These are phyloP conservation scores for Xylaria venustula DNA, from an alignment of 495 filamentous ascomycete species.

Conservation along the genomic window DNA sequence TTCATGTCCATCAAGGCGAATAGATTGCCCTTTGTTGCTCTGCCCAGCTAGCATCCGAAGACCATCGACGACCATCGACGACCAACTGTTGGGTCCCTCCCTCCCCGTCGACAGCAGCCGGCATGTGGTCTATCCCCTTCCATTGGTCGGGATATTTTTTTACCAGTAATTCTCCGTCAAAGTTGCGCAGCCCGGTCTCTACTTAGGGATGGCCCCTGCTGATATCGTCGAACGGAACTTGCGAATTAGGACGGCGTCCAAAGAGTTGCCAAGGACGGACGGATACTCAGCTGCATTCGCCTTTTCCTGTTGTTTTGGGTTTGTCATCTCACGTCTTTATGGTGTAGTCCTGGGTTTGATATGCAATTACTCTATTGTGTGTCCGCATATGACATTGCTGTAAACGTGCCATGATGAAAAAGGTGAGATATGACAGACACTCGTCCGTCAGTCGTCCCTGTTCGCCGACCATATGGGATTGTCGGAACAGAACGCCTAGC, in stretches of 20 bases:
- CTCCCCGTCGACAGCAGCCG: slow-evolving; percentile 18
- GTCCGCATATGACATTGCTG: not conserved
- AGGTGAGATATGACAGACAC: not conserved
- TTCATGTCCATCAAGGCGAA: slow-evolving; percentile 15
- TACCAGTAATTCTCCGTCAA: slow-evolving; percentile 19
- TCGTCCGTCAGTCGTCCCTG: too few species aligned
- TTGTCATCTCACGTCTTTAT: not conserved
- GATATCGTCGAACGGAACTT: slow-evolving; percentile 6
- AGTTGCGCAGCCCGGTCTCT: slow-evolving; percentile 3
- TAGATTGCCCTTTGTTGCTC: slow-evolving; percentile 19
- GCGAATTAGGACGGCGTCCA: slow-evolving; percentile 12
- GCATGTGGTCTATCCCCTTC: slow-evolving; percentile 6
- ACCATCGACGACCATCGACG: slow-evolving; percentile 11
- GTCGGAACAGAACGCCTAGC: not conserved
- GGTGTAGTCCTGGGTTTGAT: too few species aligned
- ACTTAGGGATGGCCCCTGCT: not conserved
- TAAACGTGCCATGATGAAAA: not conserved
- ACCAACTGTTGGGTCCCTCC: too few species aligned
- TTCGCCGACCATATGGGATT: too few species aligned
- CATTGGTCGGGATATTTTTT: slow-evolving; percentile 30
- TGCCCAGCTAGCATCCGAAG: not conserved
- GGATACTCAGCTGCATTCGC: not conserved
- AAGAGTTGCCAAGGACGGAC: not conserved
- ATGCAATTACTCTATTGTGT: not conserved
- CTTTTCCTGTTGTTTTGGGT: too few species aligned